Percentiles rank a stretch among this genome's conserved stretches.
Evolutionary conservation across 1,284 basidiomycete genomes (phyloP).

Genomic region (Boletus sp.): DNA sequence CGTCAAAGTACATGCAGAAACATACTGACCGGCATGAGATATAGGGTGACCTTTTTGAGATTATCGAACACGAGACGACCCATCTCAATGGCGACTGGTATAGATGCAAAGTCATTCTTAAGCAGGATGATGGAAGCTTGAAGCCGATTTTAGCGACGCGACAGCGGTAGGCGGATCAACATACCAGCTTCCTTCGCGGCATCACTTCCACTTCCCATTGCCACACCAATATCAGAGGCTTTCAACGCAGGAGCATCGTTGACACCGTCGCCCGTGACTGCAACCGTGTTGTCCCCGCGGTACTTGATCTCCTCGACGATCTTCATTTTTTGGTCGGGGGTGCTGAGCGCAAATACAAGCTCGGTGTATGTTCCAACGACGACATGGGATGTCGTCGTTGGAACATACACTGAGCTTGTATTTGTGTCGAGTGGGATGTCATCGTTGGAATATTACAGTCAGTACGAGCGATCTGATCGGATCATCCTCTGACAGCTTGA

Average conservation of each 20-base stretch:
- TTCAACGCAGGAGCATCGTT: slow-evolving; percentile 65
- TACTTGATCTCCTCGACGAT: slow-evolving; percentile 57
- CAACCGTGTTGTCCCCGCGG: slow-evolving; percentile 47
- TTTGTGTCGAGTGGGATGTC: no score
- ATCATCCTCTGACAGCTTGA: slow-evolving; percentile 34
- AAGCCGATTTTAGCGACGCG: neutral
- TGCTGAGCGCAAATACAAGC: slow-evolving; percentile 62
- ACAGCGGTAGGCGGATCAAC: neutral
- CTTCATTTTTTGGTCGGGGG: slow-evolving; percentile 58
- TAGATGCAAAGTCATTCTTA: slow-evolving; percentile 39
- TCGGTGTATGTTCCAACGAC: slow-evolving; percentile 49
- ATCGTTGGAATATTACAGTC: no score
- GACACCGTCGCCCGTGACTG: slow-evolving; percentile 57
- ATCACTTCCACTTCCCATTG: slow-evolving; percentile 85
- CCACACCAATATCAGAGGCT: slow-evolving; percentile 83
- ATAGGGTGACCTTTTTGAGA: slow-evolving; percentile 46
- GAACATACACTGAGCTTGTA: no score
- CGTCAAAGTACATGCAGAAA: neutral
- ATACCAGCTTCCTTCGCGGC: slow-evolving; percentile 68
- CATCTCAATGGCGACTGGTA: slow-evolving; percentile 40
- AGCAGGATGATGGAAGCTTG: slow-evolving; percentile 32
- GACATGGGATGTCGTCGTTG: no score
- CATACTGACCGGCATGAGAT: slow-evolving; percentile 38
- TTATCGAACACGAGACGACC: slow-evolving; percentile 63
- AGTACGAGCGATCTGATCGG: slow-evolving; percentile 39